A percentile compares a stretch with the other conserved stretches of the same genome.
These are phyloP conservation scores for Mycena pura DNA, from an alignment of 768 basidiomycete species.

Conservation along the genomic window DNA sequence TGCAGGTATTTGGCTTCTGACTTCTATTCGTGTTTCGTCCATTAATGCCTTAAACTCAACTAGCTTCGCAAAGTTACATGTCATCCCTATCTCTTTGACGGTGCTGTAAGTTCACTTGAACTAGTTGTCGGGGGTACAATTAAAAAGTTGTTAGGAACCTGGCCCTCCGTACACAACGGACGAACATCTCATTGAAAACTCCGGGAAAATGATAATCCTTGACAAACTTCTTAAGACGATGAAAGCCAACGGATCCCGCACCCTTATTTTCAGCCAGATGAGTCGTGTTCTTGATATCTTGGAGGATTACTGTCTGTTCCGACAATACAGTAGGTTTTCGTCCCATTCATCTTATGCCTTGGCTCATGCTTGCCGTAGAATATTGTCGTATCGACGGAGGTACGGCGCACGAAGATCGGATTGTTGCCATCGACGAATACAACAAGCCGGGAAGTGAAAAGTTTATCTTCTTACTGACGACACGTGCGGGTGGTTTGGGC, in stretches of 20 bases:
- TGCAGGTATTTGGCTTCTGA: constrained; percentile 75
- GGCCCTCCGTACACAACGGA: constrained; percentile 99
- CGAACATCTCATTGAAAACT: constrained; percentile 93
- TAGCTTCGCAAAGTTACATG: constrained; percentile 87
- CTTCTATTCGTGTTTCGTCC: background rate
- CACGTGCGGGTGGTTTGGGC: constrained; percentile 94
- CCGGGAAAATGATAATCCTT: constrained; percentile 96
- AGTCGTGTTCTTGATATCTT: constrained; percentile 97
- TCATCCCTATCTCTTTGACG: constrained; percentile 92
- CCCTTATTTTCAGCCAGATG: constrained; percentile 99
- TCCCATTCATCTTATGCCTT: background rate
- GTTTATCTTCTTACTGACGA: constrained; percentile 96
- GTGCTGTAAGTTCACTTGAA: constrained; percentile 64
- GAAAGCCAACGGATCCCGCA: constrained; percentile 93
- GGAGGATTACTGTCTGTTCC: constrained; percentile 96
- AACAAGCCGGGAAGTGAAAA: constrained; percentile 94
- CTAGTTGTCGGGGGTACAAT: background rate
- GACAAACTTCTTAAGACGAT: constrained; percentile 89
- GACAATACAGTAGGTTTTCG: constrained; percentile 76
- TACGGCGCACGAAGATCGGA: constrained; percentile 96
- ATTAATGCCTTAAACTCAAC: background rate
- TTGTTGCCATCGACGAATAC: constrained; percentile 95
- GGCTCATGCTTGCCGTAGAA: constrained; percentile 51
- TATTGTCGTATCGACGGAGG: constrained; percentile 97
- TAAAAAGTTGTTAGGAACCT: constrained; percentile 69